Conservation (phyloP, 768 basidiomycete species). For the Pholiota conissans region DNA sequence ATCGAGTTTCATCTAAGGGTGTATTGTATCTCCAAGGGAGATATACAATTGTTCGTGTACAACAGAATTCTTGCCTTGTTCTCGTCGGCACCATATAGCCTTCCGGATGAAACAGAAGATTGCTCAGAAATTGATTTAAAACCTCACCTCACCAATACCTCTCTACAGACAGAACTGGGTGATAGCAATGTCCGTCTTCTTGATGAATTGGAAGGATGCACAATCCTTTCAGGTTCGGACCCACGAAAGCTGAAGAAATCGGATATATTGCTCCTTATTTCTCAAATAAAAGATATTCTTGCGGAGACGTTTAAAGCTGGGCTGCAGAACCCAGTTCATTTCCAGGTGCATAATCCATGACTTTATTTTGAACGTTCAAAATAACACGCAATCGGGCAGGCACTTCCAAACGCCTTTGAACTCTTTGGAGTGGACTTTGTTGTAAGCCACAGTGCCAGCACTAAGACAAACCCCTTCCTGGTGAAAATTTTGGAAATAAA, state of each 20-base stretch:
- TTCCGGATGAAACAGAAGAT: constrained; percentile 30
- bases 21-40: constrained; percentile 80
- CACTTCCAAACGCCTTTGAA: constrained; percentile 90
- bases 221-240: constrained; percentile 39
- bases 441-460: constrained; percentile 45
- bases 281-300: constrained; percentile 61
- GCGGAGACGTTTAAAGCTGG: constrained; percentile 87
- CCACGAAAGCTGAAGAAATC: constrained; percentile 25
- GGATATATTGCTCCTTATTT: constrained; percentile 43
- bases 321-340: constrained; percentile 76
- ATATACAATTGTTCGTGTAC: constrained; percentile 79
- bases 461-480: constrained; percentile 35
- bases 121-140: constrained; percentile 47
- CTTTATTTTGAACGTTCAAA: not conserved
- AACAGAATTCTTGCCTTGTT: constrained; percentile 86
- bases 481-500: constrained; percentile 90
- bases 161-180: constrained; percentile 67
- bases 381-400: too few relatives aligned
- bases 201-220: constrained; percentile 74
- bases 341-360: constrained; percentile 55
- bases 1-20: constrained; percentile 89
- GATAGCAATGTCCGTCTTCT: constrained; percentile 77
- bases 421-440: constrained; percentile 95
- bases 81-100: constrained; percentile 67
- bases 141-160: constrained; percentile 92